A percentile compares a stretch with the other conserved stretches of the same genome.
phyloP scores from a whole-genome alignment of 2,329 filamentous ascomycete species.

The Talaromyces verruculosus region DNA sequence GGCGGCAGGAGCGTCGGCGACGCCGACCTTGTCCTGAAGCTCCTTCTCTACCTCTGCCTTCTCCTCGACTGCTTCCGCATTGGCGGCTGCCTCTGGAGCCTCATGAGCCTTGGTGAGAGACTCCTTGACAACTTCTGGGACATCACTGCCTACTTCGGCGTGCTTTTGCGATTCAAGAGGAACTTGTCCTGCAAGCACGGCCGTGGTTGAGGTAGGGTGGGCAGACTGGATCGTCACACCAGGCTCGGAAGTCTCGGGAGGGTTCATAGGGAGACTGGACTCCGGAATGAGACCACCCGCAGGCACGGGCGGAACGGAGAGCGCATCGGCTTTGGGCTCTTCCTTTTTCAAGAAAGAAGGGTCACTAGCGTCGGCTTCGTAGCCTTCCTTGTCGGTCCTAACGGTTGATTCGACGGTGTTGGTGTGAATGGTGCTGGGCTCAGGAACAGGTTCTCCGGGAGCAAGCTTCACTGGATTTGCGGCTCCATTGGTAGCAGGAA shows the following conservation, averaged over 20 bases:
- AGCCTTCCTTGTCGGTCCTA: slow-evolving; percentile 76
- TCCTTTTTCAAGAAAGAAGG: slow-evolving; percentile 48
- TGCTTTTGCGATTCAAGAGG: slow-evolving; percentile 43
- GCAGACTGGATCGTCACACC: slow-evolving; percentile 51
- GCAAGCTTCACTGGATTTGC: slow-evolving; percentile 79
- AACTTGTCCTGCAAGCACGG: slow-evolving; percentile 46
- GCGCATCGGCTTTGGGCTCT: slow-evolving; percentile 41
- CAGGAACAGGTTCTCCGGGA: slow-evolving; percentile 78
- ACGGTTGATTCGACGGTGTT: slow-evolving; percentile 69
- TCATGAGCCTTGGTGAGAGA: slow-evolving; percentile 54
- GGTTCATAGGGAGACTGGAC: slow-evolving; percentile 72
- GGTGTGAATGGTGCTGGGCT: slow-evolving; percentile 60
- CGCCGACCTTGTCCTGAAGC: slow-evolving; percentile 56
- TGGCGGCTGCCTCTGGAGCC: slow-evolving; percentile 69
- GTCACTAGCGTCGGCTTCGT: slow-evolving; percentile 68
- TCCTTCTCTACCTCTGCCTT: slow-evolving; percentile 75
- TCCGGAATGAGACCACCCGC: slow-evolving; percentile 70
- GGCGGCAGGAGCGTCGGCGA: slow-evolving; percentile 29
- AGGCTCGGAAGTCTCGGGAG: slow-evolving; percentile 27
- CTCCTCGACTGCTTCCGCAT: slow-evolving; percentile 67
- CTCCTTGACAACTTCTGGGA: slow-evolving; percentile 48
- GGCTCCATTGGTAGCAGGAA: slow-evolving; percentile 57
- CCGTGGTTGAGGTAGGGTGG: slow-evolving; percentile 50
- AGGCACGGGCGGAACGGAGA: slow-evolving; percentile 57
- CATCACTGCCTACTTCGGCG: slow-evolving; percentile 28